Base-by-base conservation (phyloP, 306 rosid species). In the Trifolium dubium region DNA sequence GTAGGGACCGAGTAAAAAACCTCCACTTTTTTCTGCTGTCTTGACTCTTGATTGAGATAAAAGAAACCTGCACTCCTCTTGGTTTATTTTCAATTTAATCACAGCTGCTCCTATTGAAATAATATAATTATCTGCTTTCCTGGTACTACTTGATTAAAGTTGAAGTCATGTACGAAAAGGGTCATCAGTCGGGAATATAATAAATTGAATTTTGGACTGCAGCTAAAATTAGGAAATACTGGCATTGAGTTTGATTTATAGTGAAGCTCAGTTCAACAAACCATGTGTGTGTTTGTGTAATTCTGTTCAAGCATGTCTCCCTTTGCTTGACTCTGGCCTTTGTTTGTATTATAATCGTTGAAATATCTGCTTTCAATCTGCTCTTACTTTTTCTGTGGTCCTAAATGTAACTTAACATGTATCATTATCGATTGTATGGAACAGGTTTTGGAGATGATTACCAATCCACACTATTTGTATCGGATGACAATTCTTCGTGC, bases 401-500 rank as follows among this genome's bases (percentile, higher is more conserved):
- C 39, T 39, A 58, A 68, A 40, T 49, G 72, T 31, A 78, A 70
- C 47, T 58, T 64, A 31, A 30, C 72, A 11, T 17, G 64, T 83
- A 34, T 67, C 69, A 29, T 4, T 35, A 12, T 47, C 75, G 54
- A 51, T 44, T 72, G 51, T 53, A 23, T 64, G 68, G 41, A 40
- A 47, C 90, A 93, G 98, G 97, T 91, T 79, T 78, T 94, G 81
- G 96, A 91, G 79, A 94, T 94, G 97, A 85, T 83, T 71, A 89
- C 64, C 85, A 91, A 92, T 81, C 85, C 92, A 40, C 97, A 94
- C 78, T 94, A 94, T 82, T 76, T 94, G 91, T 91, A 94, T 82
- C 92, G 98, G 49, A 94, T 91, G 98, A 94, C 98, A 70, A 84
- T 94, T 79, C 92, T 94, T 9, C 87, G 84, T 54, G 92, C 97